These are phyloP conservation scores for Atalantia buxifolia DNA, from an alignment of 345 rosid species.

Conservation along the genomic window DNA sequence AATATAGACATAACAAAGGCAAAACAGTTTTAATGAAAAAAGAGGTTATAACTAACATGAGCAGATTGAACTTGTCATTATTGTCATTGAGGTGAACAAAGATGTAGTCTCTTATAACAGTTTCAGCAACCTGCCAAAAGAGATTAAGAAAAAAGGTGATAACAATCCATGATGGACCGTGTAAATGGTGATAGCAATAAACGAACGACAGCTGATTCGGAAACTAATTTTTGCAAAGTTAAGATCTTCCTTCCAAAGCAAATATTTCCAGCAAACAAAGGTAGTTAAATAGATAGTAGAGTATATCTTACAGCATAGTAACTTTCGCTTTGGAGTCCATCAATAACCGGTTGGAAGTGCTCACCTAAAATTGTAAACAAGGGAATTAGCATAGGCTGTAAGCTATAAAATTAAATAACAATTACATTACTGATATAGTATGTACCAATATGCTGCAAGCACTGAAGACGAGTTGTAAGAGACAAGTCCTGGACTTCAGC, in stretches of 20 bases:
- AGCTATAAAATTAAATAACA: neutral
- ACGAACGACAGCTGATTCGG: neutral
- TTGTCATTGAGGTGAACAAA: constrained; percentile 79
- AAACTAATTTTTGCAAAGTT: neutral
- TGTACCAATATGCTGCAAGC: constrained; percentile 80
- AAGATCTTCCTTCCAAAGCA: neutral
- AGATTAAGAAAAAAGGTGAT: neutral
- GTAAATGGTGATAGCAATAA: neutral
- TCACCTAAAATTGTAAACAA: constrained; percentile 47
- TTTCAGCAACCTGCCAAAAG: constrained; percentile 66
- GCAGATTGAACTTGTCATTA: constrained; percentile 90
- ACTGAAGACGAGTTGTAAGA: constrained; percentile 69
- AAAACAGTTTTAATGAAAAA: constrained; percentile 1
- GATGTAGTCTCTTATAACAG: constrained; percentile 63
- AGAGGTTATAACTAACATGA: constrained; percentile 51
- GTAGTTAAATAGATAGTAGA: constrained; percentile 5
- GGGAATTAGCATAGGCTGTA: constrained; percentile 18
- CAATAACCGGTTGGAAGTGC: constrained; percentile 69
- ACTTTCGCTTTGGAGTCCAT: constrained; percentile 60
- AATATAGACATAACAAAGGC: neutral
- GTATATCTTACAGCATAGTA: constrained; percentile 42
- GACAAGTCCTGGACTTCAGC: constrained; percentile 71
- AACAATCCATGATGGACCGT: constrained; percentile 3
- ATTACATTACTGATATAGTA: constrained; percentile 1
- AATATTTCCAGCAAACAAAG: neutral